These are phyloP conservation scores for Liriodendron chinense DNA, from an alignment of 164 flowering plant genomes.

Conservation along the genomic window DNA sequence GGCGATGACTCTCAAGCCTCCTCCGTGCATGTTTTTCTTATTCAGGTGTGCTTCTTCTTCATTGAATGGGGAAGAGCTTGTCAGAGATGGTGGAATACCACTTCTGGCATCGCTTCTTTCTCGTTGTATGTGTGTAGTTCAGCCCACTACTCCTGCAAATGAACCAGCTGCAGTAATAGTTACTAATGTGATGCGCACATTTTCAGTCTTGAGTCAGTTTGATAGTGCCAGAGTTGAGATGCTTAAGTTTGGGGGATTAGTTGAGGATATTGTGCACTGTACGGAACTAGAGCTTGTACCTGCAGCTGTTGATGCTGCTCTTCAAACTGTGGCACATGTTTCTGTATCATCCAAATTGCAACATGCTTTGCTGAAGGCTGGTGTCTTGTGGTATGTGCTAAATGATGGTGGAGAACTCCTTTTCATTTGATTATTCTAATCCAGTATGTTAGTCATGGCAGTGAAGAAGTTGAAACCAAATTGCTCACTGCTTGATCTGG, in stretches of 20 bases:
- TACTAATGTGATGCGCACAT: conserved; percentile 87
- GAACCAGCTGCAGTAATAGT: conserved; percentile 91
- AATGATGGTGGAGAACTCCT: neutral
- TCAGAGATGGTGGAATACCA: conserved; percentile 89
- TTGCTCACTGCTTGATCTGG: neutral
- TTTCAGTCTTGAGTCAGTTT: conserved; percentile 83
- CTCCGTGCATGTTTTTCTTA: conserved; percentile 3
- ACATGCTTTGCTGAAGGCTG: conserved; percentile 80
- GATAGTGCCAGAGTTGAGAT: conserved; percentile 88
- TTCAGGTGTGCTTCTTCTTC: conserved; percentile 90
- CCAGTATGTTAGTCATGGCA: neutral
- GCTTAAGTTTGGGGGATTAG: conserved; percentile 72
- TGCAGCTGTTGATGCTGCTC: conserved; percentile 94
- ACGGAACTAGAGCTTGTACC: conserved; percentile 94
- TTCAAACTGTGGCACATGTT: conserved; percentile 77
- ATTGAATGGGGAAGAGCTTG: conserved; percentile 97
- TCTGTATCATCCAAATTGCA: conserved; percentile 87
- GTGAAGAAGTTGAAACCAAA: neutral
- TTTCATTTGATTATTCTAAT: conserved; percentile 3
- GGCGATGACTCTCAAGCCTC: conserved; percentile 8
- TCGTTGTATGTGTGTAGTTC: conserved; percentile 97
- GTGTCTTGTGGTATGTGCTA: conserved; percentile 68
- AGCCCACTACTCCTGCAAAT: conserved; percentile 81
- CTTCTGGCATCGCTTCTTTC: conserved; percentile 89
- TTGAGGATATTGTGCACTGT: conserved; percentile 91